These are phyloP conservation scores for Pyrus hybrid DNA, from an alignment of 331 rosid genomes.

Conservation along the genomic window DNA sequence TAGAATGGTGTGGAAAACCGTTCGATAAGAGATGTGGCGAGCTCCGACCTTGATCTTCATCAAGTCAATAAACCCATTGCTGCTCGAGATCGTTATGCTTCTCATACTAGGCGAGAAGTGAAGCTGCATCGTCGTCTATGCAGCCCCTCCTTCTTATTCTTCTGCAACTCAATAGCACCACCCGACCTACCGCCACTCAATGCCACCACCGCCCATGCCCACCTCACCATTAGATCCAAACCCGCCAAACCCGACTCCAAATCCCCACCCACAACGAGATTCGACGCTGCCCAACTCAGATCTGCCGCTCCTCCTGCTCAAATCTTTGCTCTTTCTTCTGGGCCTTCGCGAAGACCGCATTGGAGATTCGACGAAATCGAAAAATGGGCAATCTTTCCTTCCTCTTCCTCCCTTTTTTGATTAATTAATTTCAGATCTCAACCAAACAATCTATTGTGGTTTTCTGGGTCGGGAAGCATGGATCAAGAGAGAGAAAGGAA, in stretches of 20 bases:
- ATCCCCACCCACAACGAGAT: constrained; percentile 31
- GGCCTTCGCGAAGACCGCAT: constrained; percentile 51
- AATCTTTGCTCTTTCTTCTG: constrained; percentile 14
- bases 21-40: constrained; percentile 98
- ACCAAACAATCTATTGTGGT: constrained; percentile 8
- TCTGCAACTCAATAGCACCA: constrained; percentile 31
- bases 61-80: constrained; percentile 97
- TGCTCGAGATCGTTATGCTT: constrained; percentile 99
- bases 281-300: constrained; percentile 23
- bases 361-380: constrained; percentile 29
- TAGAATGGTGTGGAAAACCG: constrained; percentile 97
- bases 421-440: constrained; percentile 8
- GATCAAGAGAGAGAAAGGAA: constrained; percentile 21
- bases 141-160: constrained; percentile 54
- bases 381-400: not conserved
- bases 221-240: constrained; percentile 65
- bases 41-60: constrained; percentile 99
- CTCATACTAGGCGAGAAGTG: constrained; percentile 99
- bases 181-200: constrained; percentile 16
- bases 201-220: constrained; percentile 27
- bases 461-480: constrained; percentile 24
- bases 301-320: constrained; percentile 30
- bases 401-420: not conserved
- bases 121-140: constrained; percentile 99
- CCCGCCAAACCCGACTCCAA: constrained; percentile 33